phyloP scores from a whole-genome alignment of 345 rosid species.

The Pistacia atlantica region DNA sequence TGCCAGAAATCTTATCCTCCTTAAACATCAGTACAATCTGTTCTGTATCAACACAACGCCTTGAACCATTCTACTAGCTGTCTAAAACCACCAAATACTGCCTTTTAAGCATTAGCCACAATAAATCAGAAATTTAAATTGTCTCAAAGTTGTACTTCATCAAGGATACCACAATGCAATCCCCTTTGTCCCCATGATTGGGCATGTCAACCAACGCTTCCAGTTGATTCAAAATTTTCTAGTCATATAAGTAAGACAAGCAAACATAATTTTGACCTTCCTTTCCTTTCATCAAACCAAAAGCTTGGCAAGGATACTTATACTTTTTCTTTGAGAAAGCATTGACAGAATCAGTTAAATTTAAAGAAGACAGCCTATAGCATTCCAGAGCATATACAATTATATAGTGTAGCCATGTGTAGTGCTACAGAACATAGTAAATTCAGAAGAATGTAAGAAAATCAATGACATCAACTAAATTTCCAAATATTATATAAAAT shows the following conservation, averaged over 20 bases:
- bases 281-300: not conserved
- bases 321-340: not conserved
- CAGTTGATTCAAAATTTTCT: not conserved
- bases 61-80: not conserved
- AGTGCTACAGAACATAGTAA: not conserved
- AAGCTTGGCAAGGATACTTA: not conserved
- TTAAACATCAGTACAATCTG: too few species aligned
- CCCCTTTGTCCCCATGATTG: not conserved
- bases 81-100: not conserved
- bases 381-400: not conserved
- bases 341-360: not conserved
- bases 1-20: not conserved
- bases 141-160: not conserved
- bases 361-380: not conserved
- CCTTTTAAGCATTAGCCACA: not conserved
- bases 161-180: not conserved
- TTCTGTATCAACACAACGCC: not conserved
- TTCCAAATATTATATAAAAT: not conserved
- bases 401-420: not conserved
- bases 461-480: not conserved
- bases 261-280: not conserved
- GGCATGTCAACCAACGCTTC: not conserved
- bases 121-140: not conserved
- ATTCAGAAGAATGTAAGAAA: not conserved
- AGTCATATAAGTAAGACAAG: not conserved